Percentiles rank a stretch among this genome's conserved stretches.
These are phyloP conservation scores for Penicillium verhagenii DNA, from an alignment of 495 filamentous ascomycete genomes.

Conservation along the genomic window DNA sequence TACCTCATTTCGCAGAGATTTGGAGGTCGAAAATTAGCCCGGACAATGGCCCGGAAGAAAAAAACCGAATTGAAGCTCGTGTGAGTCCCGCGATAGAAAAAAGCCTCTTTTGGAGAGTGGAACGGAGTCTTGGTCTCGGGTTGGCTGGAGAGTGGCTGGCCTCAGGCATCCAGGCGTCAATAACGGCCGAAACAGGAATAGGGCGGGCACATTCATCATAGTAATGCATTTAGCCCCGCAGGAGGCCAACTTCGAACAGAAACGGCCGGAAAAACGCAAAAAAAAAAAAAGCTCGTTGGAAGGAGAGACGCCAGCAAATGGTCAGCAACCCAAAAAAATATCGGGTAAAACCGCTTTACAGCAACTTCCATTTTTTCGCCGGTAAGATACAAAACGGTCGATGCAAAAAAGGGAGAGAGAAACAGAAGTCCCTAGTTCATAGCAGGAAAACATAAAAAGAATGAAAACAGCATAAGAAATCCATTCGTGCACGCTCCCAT, in stretches of 20 bases:
- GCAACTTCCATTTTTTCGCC: conserved; percentile 2
- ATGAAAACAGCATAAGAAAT: conserved; percentile 15
- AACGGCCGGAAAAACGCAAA: background rate
- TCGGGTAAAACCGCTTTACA: conserved; percentile 6
- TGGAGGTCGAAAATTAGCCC: conserved; percentile 16
- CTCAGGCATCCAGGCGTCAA: conserved; percentile 18
- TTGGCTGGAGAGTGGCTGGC: conserved; percentile 11
- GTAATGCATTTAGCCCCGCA: conserved; percentile 38
- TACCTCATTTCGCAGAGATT: conserved; percentile 39
- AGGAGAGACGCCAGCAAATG: conserved; percentile 1
- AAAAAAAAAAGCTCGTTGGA: background rate
- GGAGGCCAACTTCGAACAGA: background rate
- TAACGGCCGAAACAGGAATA: conserved; percentile 33
- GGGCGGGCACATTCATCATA: conserved; percentile 31
- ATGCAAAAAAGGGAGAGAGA: conserved; percentile 12
- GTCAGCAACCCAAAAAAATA: background rate
- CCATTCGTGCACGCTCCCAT: conserved; percentile 32
- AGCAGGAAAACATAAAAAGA: conserved; percentile 16
- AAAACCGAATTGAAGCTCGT: conserved; percentile 33
- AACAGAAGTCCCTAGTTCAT: background rate
- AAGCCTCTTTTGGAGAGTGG: conserved; percentile 37
- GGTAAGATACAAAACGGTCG: conserved; percentile 2
- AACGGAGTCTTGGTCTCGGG: conserved; percentile 23
- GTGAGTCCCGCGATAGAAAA: conserved; percentile 38
- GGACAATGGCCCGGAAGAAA: conserved; percentile 24